phyloP scores from a whole-genome alignment of 1,284 basidiomycete species.

The Leccinum fallax region DNA sequence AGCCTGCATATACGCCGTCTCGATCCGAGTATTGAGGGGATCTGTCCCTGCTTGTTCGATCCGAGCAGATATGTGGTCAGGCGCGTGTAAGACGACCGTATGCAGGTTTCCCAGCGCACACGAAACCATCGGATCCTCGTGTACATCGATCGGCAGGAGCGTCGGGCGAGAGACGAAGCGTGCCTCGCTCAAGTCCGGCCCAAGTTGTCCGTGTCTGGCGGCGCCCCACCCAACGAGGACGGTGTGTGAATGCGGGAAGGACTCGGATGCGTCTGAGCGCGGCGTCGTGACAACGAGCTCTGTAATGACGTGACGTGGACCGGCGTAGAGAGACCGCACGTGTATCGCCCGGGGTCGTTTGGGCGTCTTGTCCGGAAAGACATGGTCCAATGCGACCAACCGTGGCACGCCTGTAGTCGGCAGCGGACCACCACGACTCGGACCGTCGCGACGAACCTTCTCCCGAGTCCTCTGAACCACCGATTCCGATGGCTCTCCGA shows the following conservation, averaged over 20 bases:
- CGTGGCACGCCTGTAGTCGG: constrained; percentile 29
- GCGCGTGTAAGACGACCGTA: constrained; percentile 55
- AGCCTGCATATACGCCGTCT: constrained; percentile 40
- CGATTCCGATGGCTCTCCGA: background rate
- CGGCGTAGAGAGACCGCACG: constrained; percentile 54
- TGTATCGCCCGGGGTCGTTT: constrained; percentile 18
- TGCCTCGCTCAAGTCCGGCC: constrained; percentile 29
- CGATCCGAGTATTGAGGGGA: constrained; percentile 43
- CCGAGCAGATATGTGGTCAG: constrained; percentile 60
- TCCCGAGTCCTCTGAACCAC: background rate
- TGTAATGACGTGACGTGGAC: constrained; percentile 72
- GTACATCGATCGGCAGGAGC: constrained; percentile 24
- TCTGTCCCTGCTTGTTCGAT: constrained; percentile 71
- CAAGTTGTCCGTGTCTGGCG: constrained; percentile 80
- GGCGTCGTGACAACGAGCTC: constrained; percentile 34
- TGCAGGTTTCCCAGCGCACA: constrained; percentile 73
- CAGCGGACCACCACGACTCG: background rate
- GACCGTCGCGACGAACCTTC: background rate
- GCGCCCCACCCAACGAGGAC: constrained; percentile 80
- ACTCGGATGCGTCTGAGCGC: background rate
- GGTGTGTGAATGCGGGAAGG: constrained; percentile 4
- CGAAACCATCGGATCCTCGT: constrained; percentile 36
- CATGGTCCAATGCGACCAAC: constrained; percentile 46
- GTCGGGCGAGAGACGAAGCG: constrained; percentile 25
- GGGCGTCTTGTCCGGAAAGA: constrained; percentile 31